Evolutionary conservation across 371 early-diverging fungal species (phyloP).

Genomic region (Funneliformis caledonium): DNA sequence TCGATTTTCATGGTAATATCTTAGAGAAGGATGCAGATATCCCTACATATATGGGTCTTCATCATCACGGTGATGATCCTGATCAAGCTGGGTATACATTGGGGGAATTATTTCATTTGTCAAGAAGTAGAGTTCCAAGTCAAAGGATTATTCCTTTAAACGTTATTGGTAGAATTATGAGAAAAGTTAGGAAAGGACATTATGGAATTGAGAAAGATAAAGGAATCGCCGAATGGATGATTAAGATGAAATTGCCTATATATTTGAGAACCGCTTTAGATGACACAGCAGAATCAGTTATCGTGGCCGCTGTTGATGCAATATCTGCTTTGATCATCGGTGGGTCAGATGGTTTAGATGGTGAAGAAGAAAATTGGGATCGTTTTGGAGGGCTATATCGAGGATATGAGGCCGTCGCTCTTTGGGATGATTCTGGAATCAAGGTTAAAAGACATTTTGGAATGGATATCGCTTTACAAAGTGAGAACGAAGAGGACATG

Average conservation of each 20-base stretch:
- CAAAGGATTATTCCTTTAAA: slow-evolving; percentile 80
- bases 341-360: not conserved
- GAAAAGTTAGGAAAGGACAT: slow-evolving; percentile 24
- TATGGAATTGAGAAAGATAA: slow-evolving; percentile 24
- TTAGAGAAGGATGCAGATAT: slow-evolving; percentile 58
- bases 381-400: slow-evolving; percentile 16
- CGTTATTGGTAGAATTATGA: slow-evolving; percentile 48
- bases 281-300: slow-evolving; percentile 29
- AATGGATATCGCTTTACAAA: slow-evolving; percentile 8
- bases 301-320: slow-evolving; percentile 36
- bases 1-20: slow-evolving; percentile 77
- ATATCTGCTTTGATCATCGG: slow-evolving; percentile 36
- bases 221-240: slow-evolving; percentile 22
- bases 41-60: slow-evolving; percentile 72
- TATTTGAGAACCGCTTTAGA: slow-evolving; percentile 38
- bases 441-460: slow-evolving; percentile 20
- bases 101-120: slow-evolving; percentile 78
- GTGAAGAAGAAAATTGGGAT: slow-evolving; percentile 31
- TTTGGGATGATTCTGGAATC: not conserved
- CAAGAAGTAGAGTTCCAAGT: slow-evolving; percentile 80
- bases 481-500: not conserved
- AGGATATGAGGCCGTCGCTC: slow-evolving; percentile 13
- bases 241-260: slow-evolving; percentile 22
- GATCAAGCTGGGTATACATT: slow-evolving; percentile 87
- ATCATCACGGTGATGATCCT: slow-evolving; percentile 90